phyloP scores from a whole-genome alignment of 2,329 filamentous ascomycete species.

The Didymella pomorum region DNA sequence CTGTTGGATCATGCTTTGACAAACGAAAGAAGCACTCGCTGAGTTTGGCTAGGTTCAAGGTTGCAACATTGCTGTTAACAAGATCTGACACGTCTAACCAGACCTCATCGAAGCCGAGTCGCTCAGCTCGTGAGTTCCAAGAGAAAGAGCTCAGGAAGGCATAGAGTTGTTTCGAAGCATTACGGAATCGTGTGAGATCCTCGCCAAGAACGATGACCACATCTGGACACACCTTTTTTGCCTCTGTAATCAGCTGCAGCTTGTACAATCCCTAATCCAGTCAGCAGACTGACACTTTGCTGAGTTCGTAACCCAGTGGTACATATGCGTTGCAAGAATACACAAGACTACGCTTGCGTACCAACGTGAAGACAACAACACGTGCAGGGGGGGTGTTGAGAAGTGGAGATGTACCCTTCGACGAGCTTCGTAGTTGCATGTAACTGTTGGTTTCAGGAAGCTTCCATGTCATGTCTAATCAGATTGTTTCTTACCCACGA shows the following conservation, averaged over 20 bases:
- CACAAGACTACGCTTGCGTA: constrained; percentile 9
- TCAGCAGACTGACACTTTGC: constrained; percentile 33
- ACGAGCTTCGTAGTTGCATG: constrained; percentile 84
- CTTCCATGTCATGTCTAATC: no score
- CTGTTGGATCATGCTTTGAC: constrained; percentile 73
- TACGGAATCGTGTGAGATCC: constrained; percentile 74
- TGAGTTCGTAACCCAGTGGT: neutral
- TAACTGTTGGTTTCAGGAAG: no score
- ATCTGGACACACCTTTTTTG: constrained; percentile 80
- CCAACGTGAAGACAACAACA: constrained; percentile 2
- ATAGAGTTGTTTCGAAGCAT: constrained; percentile 84
- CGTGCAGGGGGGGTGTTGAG: constrained; percentile 6
- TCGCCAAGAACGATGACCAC: constrained; percentile 86
- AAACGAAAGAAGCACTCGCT: constrained; percentile 80
- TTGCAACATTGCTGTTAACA: constrained; percentile 77
- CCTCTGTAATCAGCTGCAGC: constrained; percentile 84
- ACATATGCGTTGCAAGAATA: constrained; percentile 4
- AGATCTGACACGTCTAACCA: constrained; percentile 87
- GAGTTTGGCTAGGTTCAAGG: constrained; percentile 73
- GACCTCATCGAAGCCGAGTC: constrained; percentile 90
- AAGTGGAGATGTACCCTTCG: constrained; percentile 56
- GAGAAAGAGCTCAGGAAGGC: constrained; percentile 74
- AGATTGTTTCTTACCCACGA: no score
- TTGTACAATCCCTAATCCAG: constrained; percentile 68
- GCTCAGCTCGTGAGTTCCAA: constrained; percentile 81